Evolutionary conservation across 768 basidiomycete genomes (phyloP), one percentile per base, ranked within the genome.

Genomic region (Naganishia kalamii): DNA sequence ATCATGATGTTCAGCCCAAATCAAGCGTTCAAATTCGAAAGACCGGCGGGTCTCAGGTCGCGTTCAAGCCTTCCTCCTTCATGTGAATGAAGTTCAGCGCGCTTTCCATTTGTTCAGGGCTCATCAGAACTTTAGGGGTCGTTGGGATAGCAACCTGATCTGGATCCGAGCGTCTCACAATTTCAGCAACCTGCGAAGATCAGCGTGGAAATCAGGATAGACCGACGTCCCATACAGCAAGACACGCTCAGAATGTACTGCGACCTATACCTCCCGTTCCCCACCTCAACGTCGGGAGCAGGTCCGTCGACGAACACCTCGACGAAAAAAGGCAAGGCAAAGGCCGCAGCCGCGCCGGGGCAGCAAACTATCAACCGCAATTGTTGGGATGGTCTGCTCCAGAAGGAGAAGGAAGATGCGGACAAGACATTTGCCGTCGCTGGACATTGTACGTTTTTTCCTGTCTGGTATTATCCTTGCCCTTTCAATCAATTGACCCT

Each of bases 211-310:
- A n/a, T 19, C 40, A 41, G 40, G 40, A 41, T 41, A 46, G 5
- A 23, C 15, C 6, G 17, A 15, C 4, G 15, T 17, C 3, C 8
- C 47, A 25, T 48, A 25, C 32, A 25, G 27, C 21, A 6, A 4
- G 15, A 25, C 27, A 2, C 27, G 48, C 48, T 25, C 46, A 17
- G 23, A 11, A 57, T 57, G 54, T 57, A 57, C 23, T 57, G 54
- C 30, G 54, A 57, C 54, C 54, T 57, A 19, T 57, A 57, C 19
- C 37, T 57, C 35, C 54, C 54, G 21, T 57, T 57, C n/a, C 54
- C 54, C 1, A 57, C 54, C 3, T 57, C 54, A 2, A 19, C 54
- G 19, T 35, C 54, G 12, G 54, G 54, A 41, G 54, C 54, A 21
- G 54, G 54, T 21, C 54, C 54, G 3, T 57, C 54, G n/a, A 40